Evolutionary conservation across 2,329 filamentous ascomycete genomes (phyloP), one percentile per base, ranked within the genome.

Genomic region (Ophiocordyceps robertsii): DNA sequence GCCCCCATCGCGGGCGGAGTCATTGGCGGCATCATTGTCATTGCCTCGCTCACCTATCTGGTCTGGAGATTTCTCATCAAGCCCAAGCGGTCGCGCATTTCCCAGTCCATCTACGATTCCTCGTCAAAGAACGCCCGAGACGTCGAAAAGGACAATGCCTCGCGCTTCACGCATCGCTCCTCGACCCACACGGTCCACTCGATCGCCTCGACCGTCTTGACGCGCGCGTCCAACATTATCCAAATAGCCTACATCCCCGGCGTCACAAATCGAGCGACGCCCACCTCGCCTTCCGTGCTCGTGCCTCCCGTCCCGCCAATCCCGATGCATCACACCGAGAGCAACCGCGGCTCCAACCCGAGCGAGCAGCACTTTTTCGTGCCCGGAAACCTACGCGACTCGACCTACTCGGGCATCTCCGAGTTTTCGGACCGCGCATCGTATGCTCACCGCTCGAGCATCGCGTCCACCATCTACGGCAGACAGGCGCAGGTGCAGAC

Each of bases 171-270:
- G 61, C 44, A 69, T 69, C 73, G 88, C 52, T 76, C 83, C 43
- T 92, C 89, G 11, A 84, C 85, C 37, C 80, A 92, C 58, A 85
- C 85, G n/a, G 82, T 90, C 43, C 76, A 83, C 55, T 96, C 90
- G 12, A 87, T 98, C 57, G 92, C 92, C 14, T 95, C 89, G 10
- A 96, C 90, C 24, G 88, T 96, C 45, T 75, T 95, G 46, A 96
- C 92, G 16, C 81, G 92, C 47, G 92, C 92, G 39, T 96, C 92
- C 56, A 98, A 98, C 68, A 90, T 98, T 59, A 98, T 98, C 55
- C 92, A 96, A 65, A 98, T 98, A 63, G 92, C 92, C 43, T 98
- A 96, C 62, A 96, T 98, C 51, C 92, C 92, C 13, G 92, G 92
- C 46, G 89, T 96, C 54, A 95, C 87, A 46, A 95, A 95, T 65